These are phyloP conservation scores for Asterella californica DNA, from an alignment of 225 moss, liverwort and hornwort species.

Conservation along the genomic window DNA sequence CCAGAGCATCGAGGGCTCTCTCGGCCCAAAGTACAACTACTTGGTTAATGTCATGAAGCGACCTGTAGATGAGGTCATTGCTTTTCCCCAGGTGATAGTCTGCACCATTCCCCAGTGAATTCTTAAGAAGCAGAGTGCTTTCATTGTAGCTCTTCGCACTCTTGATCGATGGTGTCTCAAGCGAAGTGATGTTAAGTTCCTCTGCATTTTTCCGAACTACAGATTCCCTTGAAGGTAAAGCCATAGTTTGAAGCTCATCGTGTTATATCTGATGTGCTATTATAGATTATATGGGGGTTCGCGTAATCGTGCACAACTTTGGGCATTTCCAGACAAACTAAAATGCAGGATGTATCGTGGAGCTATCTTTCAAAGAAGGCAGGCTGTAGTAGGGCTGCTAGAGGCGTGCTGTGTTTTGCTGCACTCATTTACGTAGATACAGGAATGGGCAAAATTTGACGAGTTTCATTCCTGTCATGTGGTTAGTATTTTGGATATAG, in stretches of 20 bases:
- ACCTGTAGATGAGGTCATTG: conserved; percentile 59
- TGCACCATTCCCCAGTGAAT: background rate
- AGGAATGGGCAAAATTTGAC: background rate
- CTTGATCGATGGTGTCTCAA: too few species aligned
- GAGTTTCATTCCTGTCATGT: conserved; percentile 8
- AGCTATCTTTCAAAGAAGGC: background rate
- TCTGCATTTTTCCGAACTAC: too few species aligned
- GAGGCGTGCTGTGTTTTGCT: background rate
- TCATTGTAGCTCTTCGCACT: too few species aligned
- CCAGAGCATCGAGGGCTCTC: conserved; percentile 71
- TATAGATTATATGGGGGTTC: too few species aligned
- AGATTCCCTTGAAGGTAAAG: too few species aligned
- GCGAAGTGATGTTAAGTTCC: too few species aligned
- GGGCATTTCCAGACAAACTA: too few species aligned
- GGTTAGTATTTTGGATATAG: conserved; percentile 74
- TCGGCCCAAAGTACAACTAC: conserved; percentile 59
- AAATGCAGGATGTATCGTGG: background rate
- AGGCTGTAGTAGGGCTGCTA: background rate
- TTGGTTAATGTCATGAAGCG: conserved; percentile 63
- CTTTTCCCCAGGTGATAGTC: conserved; percentile 61
- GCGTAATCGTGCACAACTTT: too few species aligned
- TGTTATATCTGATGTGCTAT: too few species aligned
- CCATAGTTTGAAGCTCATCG: too few species aligned
- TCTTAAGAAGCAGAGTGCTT: background rate
- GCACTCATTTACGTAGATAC: background rate